A percentile compares a stretch with the other conserved stretches of the same genome.
Conservation (phyloP, 2,329 filamentous ascomycete genomes). For the Clonostachys solani region DNA sequence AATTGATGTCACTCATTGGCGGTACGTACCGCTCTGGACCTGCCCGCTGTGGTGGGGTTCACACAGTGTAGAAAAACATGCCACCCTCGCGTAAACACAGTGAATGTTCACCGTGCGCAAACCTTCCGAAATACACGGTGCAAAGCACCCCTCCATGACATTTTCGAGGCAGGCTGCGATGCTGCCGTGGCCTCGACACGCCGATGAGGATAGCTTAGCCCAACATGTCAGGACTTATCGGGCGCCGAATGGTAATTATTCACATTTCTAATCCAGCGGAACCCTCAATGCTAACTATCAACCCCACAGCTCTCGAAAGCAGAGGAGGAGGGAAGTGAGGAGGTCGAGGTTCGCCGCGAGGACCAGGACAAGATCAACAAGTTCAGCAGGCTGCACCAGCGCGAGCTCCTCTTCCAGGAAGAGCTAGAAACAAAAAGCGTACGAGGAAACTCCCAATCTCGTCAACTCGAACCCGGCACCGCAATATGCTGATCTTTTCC, state of each 20-base stretch:
- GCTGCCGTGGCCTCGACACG: too few species aligned
- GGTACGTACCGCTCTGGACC: too few species aligned
- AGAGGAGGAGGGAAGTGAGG: conserved; percentile 79
- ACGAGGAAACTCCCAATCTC: conserved; percentile 17
- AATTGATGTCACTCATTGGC: too few species aligned
- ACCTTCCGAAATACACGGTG: too few species aligned
- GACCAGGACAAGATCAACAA: conserved; percentile 99
- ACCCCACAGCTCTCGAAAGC: conserved; percentile 77
- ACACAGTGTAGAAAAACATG: too few species aligned
- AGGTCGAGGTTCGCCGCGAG: conserved; percentile 90
- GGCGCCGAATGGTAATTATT: conserved; percentile 55
- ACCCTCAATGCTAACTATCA: not conserved
- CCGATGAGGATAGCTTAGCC: conserved; percentile 3
- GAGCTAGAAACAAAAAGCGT: conserved; percentile 78
- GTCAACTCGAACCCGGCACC: too few species aligned
- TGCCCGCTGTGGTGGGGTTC: too few species aligned
- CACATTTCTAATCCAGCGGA: not conserved
- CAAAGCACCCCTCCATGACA: too few species aligned
- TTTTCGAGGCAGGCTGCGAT: too few species aligned
- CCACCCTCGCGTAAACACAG: too few species aligned
- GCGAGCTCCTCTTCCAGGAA: conserved; percentile 74
- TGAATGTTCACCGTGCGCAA: too few species aligned
- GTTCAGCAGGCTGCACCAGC: conserved; percentile 91
- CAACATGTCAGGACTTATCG: conserved; percentile 42
- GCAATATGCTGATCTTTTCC: conserved; percentile 1